These are phyloP conservation scores for Edaphochlamys debaryana DNA, from an alignment of 139 green algal genomes.

Conservation along the genomic window DNA sequence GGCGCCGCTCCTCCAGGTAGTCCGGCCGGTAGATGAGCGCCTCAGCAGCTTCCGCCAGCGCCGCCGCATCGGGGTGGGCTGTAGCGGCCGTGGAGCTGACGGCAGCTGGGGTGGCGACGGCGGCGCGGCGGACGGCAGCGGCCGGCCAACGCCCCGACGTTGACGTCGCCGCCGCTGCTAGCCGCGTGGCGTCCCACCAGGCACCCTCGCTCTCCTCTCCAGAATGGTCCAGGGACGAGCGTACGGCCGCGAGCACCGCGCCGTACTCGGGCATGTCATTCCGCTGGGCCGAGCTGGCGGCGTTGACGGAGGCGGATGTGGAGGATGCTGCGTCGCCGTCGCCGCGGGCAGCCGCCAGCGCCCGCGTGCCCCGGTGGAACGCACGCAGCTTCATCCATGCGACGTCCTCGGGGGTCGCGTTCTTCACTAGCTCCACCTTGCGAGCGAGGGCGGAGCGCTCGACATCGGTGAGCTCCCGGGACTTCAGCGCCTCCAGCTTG, in stretches of 20 bases:
- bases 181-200: background rate
- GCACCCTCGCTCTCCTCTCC: background rate
- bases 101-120: background rate
- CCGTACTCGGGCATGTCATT: background rate
- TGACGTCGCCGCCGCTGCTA: background rate
- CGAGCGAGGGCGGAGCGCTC: slow-evolving; percentile 4
- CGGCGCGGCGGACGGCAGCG: background rate
- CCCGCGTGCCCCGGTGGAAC: too few relatives aligned
- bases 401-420: too few relatives aligned
- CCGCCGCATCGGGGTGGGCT: background rate
- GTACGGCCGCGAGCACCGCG: slow-evolving; percentile 10
- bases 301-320: too few relatives aligned
- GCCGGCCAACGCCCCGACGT: too few relatives aligned
- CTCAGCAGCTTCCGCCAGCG: background rate
- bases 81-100: background rate
- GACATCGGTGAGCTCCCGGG: background rate
- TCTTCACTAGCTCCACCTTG: background rate
- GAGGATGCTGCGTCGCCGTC: too few relatives aligned
- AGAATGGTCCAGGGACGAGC: too few relatives aligned
- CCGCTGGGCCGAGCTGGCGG: too few relatives aligned
- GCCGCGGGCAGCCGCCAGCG: too few relatives aligned
- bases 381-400: too few relatives aligned
- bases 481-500: background rate
- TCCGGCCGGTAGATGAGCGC: background rate
- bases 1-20: slow-evolving; percentile 34